Conservation (phyloP, 441 rosid species). For the Rhodomyrtus psidioides region DNA sequence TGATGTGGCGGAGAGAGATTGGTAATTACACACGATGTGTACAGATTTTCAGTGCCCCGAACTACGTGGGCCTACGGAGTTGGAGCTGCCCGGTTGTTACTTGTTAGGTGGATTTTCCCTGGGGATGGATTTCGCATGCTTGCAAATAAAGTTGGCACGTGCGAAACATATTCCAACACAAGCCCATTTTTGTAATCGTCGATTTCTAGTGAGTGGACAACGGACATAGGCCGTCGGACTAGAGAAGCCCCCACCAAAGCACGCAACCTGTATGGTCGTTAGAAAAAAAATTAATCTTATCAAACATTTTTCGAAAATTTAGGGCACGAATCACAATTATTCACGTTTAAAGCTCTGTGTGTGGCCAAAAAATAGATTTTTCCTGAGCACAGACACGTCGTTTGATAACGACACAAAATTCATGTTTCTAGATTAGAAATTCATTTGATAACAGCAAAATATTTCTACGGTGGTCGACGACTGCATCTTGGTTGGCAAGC, state of each 20-base stretch:
- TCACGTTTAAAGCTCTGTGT: too few relatives aligned
- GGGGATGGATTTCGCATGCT: not conserved
- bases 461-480: too few relatives aligned
- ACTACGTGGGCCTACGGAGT: constrained; percentile 3
- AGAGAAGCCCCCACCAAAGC: too few relatives aligned
- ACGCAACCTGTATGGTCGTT: not conserved
- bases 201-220: not conserved
- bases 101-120: not conserved
- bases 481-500: too few relatives aligned
- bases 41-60: not conserved
- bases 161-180: not conserved
- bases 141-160: not conserved
- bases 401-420: too few relatives aligned
- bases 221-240: not conserved
- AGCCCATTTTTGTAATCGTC: not conserved
- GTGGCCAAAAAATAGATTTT: too few relatives aligned
- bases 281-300: not conserved
- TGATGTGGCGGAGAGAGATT: constrained; percentile 37
- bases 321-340: too few relatives aligned
- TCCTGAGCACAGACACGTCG: too few relatives aligned
- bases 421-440: too few relatives aligned
- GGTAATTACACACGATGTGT: constrained; percentile 20
- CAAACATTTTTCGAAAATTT: not conserved
- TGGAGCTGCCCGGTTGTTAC: not conserved
- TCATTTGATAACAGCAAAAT: too few relatives aligned